Conservation (phyloP, 768 basidiomycete genomes). For the Phlebiopsis gigantea region DNA sequence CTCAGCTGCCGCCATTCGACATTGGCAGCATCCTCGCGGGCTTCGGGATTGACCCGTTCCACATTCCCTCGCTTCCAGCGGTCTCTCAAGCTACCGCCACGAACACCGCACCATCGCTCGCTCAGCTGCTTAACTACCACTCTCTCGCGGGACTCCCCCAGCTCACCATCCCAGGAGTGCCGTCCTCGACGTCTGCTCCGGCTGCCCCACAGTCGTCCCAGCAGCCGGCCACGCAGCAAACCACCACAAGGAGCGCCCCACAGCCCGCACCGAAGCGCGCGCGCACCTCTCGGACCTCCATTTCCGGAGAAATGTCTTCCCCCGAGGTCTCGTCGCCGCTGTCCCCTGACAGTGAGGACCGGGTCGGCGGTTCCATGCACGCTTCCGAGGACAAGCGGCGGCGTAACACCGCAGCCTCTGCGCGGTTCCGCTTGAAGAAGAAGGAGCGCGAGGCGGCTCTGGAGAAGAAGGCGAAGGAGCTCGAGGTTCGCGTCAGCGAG, state of each 20-base stretch:
- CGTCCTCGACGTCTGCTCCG: conserved; percentile 13
- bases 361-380: conserved; percentile 30
- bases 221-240: background rate
- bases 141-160: conserved; percentile 28
- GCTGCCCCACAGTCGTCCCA: conserved; percentile 11
- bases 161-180: conserved; percentile 16
- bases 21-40: conserved; percentile 31
- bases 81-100: conserved; percentile 26
- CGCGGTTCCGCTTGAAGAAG: conserved; percentile 92
- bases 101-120: conserved; percentile 48
- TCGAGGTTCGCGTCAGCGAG: conserved; percentile 71
- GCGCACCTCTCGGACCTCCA: conserved; percentile 31
- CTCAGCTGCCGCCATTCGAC: conserved; percentile 39
- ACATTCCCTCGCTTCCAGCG: conserved; percentile 22
- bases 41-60: conserved; percentile 40
- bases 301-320: conserved; percentile 15
- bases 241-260: conserved; percentile 23
- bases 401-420: conserved; percentile 88
- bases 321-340: conserved; percentile 26
- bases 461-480: conserved; percentile 79
- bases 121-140: conserved; percentile 61
- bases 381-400: conserved; percentile 88
- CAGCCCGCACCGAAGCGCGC: conserved; percentile 45
- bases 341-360: conserved; percentile 24
- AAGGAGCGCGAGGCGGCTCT: conserved; percentile 91